phyloP scores from a whole-genome alignment of 2,329 filamentous ascomycete genomes.

The Microdochium paspali region DNA sequence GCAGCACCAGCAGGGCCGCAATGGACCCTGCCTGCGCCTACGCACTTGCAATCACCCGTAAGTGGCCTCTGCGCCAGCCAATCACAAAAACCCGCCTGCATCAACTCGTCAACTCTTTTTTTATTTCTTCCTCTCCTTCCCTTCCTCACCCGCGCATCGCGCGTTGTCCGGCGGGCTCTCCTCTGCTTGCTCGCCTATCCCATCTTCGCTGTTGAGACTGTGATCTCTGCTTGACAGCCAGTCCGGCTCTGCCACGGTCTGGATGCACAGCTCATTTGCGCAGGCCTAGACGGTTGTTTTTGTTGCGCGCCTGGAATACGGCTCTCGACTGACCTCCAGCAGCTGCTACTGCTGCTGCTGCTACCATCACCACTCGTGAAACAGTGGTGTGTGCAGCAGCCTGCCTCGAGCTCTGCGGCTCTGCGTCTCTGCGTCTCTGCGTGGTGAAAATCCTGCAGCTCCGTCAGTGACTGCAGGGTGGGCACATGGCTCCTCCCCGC shows the following conservation, averaged over 20 bases:
- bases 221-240: neutral
- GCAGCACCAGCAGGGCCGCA: no score
- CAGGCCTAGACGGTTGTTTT: neutral
- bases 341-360: neutral
- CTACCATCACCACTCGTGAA: neutral
- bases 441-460: neutral
- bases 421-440: neutral
- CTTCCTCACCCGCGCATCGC: neutral
- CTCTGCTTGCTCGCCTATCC: neutral
- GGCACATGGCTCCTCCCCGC: slow-evolving; percentile 12
- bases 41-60: no score
- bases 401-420: neutral
- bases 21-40: no score
- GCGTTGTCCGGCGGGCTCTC: neutral
- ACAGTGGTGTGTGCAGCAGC: neutral
- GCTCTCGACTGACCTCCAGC: neutral
- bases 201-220: neutral
- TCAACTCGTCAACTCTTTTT: neutral
- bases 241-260: no score
- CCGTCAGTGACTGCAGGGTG: neutral
- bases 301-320: neutral
- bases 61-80: neutral
- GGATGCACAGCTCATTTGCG: neutral
- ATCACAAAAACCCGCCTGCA: neutral
- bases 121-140: neutral